phyloP scores from a whole-genome alignment of 495 filamentous ascomycete species.

The Amniculicola lignicola region DNA sequence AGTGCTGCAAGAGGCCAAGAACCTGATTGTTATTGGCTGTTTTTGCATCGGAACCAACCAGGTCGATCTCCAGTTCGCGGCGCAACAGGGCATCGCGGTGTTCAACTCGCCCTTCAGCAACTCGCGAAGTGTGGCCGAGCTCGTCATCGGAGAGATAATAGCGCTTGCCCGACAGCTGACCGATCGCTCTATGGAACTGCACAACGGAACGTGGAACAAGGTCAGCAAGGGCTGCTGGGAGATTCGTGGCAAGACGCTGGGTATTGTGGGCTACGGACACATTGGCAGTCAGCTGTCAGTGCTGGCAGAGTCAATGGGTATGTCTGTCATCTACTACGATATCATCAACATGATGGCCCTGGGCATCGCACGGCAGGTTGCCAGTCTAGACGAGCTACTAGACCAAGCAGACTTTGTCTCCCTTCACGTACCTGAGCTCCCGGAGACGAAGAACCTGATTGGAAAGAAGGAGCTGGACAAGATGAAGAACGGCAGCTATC shows the following conservation, averaged over 20 bases:
- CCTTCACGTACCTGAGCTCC: conserved; percentile 87
- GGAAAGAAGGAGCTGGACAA: conserved; percentile 67
- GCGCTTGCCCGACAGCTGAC: conserved; percentile 84
- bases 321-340: conserved; percentile 96
- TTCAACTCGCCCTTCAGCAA: conserved; percentile 99
- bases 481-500: conserved; percentile 89
- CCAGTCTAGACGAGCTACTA: conserved; percentile 73
- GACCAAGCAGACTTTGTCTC: conserved; percentile 82
- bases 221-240: conserved; percentile 96
- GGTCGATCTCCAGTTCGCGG: conserved; percentile 89
- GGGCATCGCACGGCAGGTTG: conserved; percentile 79
- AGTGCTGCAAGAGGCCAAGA: conserved; percentile 84
- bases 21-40: conserved; percentile 92
- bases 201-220: conserved; percentile 95
- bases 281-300: conserved; percentile 97
- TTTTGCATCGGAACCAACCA: conserved; percentile 99
- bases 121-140: conserved; percentile 92
- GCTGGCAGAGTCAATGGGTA: conserved; percentile 93
- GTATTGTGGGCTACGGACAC: conserved; percentile 96
- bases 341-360: conserved; percentile 88
- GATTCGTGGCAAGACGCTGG: conserved; percentile 93
- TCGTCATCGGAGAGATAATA: conserved; percentile 94
- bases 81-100: conserved; percentile 87
- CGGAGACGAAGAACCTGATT: conserved; percentile 91
- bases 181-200: conserved; percentile 92